Conservation (phyloP, 345 rosid genomes). For the Linum usitatissimum region DNA sequence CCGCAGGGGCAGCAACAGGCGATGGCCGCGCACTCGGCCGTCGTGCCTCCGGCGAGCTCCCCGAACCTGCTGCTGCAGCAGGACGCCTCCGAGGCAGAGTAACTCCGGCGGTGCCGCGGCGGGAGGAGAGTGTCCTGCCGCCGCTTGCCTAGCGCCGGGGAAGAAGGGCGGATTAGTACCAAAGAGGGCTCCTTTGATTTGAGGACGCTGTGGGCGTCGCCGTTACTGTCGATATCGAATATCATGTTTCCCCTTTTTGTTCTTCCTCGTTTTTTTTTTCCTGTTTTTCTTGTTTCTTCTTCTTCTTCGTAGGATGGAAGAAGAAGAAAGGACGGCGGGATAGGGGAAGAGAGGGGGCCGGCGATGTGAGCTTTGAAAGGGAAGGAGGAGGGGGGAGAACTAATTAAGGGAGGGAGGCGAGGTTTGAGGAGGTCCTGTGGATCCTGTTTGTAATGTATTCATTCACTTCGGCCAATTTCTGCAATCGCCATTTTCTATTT, state of each 20-base stretch:
- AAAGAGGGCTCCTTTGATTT: neutral
- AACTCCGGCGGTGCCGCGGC: slow-evolving; percentile 7
- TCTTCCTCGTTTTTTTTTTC: no score
- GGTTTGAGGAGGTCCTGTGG: no score
- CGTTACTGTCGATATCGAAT: neutral
- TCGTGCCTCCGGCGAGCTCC: slow-evolving; percentile 34
- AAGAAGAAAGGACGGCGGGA: no score
- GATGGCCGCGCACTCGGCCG: slow-evolving; percentile 39
- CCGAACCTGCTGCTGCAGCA: slow-evolving; percentile 15
- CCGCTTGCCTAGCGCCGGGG: slow-evolving; percentile 6
- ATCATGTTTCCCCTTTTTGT: neutral
- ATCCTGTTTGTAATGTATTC: no score
- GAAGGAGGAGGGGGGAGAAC: no score
- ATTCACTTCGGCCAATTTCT: no score
- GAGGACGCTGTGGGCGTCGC: neutral
- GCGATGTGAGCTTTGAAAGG: neutral
- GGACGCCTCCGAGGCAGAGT: slow-evolving; percentile 10
- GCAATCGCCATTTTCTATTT: no score
- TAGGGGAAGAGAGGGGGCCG: no score
- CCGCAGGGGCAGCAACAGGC: slow-evolving; percentile 42
- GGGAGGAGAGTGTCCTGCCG: neutral
- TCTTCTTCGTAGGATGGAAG: neutral
- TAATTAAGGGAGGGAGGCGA: no score
- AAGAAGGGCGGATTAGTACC: neutral
- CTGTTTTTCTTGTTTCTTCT: neutral